These are phyloP conservation scores for Microbotryum lychnidis-dioicae DNA, from an alignment of 1,284 basidiomycete species.

Conservation along the genomic window DNA sequence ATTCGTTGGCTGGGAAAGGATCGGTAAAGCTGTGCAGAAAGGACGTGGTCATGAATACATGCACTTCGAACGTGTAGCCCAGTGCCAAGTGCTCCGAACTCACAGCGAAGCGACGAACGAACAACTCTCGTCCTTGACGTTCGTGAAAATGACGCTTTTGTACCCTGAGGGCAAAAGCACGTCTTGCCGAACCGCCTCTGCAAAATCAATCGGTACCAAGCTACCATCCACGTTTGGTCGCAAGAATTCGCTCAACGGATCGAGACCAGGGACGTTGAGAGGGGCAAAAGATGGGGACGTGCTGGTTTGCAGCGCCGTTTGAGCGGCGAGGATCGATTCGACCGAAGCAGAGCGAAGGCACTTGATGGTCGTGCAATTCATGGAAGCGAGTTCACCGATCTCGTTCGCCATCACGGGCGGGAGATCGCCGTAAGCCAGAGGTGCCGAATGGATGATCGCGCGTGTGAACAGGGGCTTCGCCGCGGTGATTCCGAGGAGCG, in stretches of 20 bases:
- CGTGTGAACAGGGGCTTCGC: slow-evolving; percentile 39
- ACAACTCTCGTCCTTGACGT: slow-evolving; percentile 28
- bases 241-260: slow-evolving; percentile 14
- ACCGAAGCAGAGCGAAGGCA: slow-evolving; percentile 53
- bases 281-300: slow-evolving; percentile 43
- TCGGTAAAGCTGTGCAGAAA: too few species aligned
- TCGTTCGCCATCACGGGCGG: slow-evolving; percentile 49
- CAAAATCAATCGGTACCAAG: slow-evolving; percentile 22
- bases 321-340: slow-evolving; percentile 49
- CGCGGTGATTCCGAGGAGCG: slow-evolving; percentile 37
- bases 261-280: slow-evolving; percentile 39
- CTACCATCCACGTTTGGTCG: slow-evolving; percentile 25
- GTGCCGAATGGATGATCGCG: slow-evolving; percentile 73
- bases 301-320: slow-evolving; percentile 44
- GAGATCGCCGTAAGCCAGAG: slow-evolving; percentile 72
- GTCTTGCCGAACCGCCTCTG: not conserved
- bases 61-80: too few species aligned
- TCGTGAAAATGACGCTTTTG: slow-evolving; percentile 29
- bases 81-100: not conserved
- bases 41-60: not conserved
- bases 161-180: not conserved
- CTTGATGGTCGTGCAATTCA: slow-evolving; percentile 46
- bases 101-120: not conserved
- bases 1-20: not conserved
- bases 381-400: slow-evolving; percentile 48